These are phyloP conservation scores for Paraphaeosphaeria minitans DNA, from an alignment of 2,329 filamentous ascomycete species.

Conservation along the genomic window DNA sequence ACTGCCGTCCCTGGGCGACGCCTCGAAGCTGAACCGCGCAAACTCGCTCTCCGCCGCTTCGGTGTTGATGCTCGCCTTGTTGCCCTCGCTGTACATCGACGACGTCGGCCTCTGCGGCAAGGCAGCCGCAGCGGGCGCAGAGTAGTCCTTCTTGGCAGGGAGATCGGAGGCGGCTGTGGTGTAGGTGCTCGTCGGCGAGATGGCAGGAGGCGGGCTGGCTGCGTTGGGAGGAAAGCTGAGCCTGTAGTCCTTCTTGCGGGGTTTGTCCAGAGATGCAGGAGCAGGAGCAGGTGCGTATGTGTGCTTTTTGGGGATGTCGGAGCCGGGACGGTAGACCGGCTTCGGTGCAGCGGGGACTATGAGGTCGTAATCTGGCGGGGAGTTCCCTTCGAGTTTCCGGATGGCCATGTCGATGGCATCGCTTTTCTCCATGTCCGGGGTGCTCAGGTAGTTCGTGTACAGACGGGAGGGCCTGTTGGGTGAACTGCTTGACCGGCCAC, in stretches of 20 bases:
- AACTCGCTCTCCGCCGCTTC: constrained; percentile 26
- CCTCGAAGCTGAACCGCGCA: constrained; percentile 27
- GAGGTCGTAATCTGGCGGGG: constrained; percentile 11
- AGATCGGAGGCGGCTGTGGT: constrained; percentile 1
- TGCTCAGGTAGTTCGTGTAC: background rate
- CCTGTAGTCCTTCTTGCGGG: background rate
- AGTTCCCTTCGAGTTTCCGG: constrained; percentile 11
- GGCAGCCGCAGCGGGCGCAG: background rate
- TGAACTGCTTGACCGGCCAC: constrained; percentile 6
- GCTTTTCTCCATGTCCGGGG: constrained; percentile 12
- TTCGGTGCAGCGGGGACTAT: background rate
- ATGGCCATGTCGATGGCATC: constrained; percentile 12
- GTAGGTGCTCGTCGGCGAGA: background rate
- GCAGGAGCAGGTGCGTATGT: constrained; percentile 4
- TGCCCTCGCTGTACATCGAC: constrained; percentile 15
- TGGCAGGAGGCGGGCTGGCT: background rate
- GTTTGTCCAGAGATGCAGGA: background rate
- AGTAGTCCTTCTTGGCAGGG: constrained; percentile 9
- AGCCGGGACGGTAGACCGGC: background rate
- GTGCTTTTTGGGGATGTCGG: constrained; percentile 14
- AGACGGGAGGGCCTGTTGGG: background rate
- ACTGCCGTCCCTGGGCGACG: constrained; percentile 20
- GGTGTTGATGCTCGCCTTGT: constrained; percentile 18
- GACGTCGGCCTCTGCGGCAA: background rate
- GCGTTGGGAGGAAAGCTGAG: background rate